Conservation (phyloP, 352 stramenopile species). For the Blastocystis sp. region DNA sequence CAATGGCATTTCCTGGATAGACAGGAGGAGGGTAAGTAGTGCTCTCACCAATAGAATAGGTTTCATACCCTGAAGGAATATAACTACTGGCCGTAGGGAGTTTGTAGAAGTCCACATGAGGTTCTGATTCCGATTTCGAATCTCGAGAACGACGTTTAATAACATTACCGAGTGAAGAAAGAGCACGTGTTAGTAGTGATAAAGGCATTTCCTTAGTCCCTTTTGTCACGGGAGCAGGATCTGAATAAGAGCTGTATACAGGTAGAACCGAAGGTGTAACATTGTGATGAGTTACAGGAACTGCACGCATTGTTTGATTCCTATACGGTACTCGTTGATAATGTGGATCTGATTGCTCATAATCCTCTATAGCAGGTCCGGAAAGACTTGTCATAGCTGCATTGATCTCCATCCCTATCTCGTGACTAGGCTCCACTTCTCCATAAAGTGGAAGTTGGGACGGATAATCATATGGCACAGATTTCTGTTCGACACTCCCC, state of each 20-base stretch:
- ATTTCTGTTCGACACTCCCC: neutral
- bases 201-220: neutral
- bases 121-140: neutral
- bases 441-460: neutral
- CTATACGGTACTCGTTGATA: neutral
- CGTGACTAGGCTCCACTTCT: neutral
- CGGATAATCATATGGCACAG: neutral
- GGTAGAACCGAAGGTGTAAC: neutral
- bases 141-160: neutral
- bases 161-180: neutral
- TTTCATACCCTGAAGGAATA: neutral
- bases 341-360: neutral
- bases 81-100: neutral
- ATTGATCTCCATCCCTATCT: neutral
- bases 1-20: no score
- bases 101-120: neutral
- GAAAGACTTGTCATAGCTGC: neutral
- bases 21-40: no score
- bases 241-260: neutral
- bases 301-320: neutral
- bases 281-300: neutral
- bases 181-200: neutral
- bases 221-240: neutral
- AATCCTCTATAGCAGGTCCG: neutral
- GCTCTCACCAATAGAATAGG: neutral